Percentiles rank a stretch among this genome's conserved stretches.
phyloP scores from a whole-genome alignment of 1,139 yeast genomes.

The Zygoascus hellenicus region DNA sequence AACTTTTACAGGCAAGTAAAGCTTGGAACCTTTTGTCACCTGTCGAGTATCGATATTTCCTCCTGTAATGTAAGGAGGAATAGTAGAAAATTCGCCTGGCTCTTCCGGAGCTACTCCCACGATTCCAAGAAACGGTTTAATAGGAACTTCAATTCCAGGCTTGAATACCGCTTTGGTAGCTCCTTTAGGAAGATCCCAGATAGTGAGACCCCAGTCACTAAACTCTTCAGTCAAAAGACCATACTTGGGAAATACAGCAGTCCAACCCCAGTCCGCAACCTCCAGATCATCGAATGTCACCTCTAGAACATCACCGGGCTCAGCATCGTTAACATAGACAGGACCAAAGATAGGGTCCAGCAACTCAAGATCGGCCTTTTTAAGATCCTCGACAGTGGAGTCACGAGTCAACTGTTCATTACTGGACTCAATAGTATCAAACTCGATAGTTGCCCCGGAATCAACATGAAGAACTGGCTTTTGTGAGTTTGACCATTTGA shows the following conservation, averaged over 20 bases:
- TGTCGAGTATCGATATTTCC: slow-evolving; percentile 18
- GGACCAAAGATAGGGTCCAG: slow-evolving; percentile 19
- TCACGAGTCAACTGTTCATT: slow-evolving; percentile 13
- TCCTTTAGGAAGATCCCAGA: slow-evolving; percentile 15
- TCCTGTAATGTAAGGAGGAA: slow-evolving; percentile 17
- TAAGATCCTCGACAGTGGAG: slow-evolving; percentile 12
- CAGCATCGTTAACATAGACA: slow-evolving; percentile 16
- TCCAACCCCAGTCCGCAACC: slow-evolving; percentile 18
- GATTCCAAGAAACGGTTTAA: slow-evolving; percentile 16
- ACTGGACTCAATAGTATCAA: slow-evolving; percentile 16
- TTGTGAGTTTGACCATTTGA: slow-evolving; percentile 14
- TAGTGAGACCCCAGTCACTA: slow-evolving; percentile 12
- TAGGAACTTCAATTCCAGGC: slow-evolving; percentile 17
- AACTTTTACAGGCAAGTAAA: slow-evolving; percentile 17
- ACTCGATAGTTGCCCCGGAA: slow-evolving; percentile 13
- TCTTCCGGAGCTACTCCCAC: slow-evolving; percentile 17
- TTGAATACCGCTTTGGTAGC: slow-evolving; percentile 14
- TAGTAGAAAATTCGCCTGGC: slow-evolving; percentile 14
- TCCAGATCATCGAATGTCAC: slow-evolving; percentile 16
- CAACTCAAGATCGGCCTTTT: slow-evolving; percentile 11
- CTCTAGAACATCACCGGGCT: slow-evolving; percentile 17
- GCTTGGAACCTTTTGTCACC: slow-evolving; percentile 13
- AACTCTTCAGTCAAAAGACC: slow-evolving; percentile 17
- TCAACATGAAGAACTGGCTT: slow-evolving; percentile 14
- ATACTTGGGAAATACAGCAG: slow-evolving; percentile 16